Conservation (phyloP, 768 basidiomycete genomes). For the Pisolithus tinctorius region DNA sequence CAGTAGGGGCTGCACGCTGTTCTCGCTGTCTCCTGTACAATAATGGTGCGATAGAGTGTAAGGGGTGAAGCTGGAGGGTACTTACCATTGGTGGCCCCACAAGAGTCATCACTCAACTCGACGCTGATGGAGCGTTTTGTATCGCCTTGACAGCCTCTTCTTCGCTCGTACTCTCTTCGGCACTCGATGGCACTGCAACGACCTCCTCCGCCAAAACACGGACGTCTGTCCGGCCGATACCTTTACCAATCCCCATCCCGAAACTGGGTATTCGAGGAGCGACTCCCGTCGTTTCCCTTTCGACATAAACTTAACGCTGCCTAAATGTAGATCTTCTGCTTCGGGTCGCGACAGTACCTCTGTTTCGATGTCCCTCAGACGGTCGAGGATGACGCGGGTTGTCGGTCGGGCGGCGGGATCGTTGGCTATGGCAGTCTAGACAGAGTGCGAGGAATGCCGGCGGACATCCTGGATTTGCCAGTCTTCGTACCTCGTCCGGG, state of each 20-base stretch:
- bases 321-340: slow-evolving; percentile 68
- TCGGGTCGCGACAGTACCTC: slow-evolving; percentile 74
- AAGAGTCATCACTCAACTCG: slow-evolving; percentile 43
- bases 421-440: slow-evolving; percentile 64
- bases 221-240: slow-evolving; percentile 35
- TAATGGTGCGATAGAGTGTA: slow-evolving; percentile 1
- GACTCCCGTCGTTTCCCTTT: slow-evolving; percentile 51
- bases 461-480: slow-evolving; percentile 73
- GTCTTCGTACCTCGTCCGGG: slow-evolving; percentile 56
- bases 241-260: slow-evolving; percentile 61
- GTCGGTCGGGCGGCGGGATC: slow-evolving; percentile 67
- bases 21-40: slow-evolving; percentile 28
- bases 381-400: slow-evolving; percentile 72
- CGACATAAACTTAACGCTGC: slow-evolving; percentile 79
- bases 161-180: slow-evolving; percentile 55
- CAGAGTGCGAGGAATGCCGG: slow-evolving; percentile 69
- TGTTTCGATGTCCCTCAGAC: slow-evolving; percentile 73
- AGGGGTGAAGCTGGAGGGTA: slow-evolving; percentile 3
- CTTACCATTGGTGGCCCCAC: slow-evolving; percentile 32
- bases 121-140: slow-evolving; percentile 40
- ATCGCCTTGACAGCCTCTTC: slow-evolving; percentile 64
- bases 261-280: slow-evolving; percentile 85
- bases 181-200: slow-evolving; percentile 27
- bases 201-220: slow-evolving; percentile 31
- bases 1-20: slow-evolving; percentile 52